phyloP scores from a whole-genome alignment of 2,329 filamentous ascomycete genomes.

The Dactylellina parvicollis region DNA sequence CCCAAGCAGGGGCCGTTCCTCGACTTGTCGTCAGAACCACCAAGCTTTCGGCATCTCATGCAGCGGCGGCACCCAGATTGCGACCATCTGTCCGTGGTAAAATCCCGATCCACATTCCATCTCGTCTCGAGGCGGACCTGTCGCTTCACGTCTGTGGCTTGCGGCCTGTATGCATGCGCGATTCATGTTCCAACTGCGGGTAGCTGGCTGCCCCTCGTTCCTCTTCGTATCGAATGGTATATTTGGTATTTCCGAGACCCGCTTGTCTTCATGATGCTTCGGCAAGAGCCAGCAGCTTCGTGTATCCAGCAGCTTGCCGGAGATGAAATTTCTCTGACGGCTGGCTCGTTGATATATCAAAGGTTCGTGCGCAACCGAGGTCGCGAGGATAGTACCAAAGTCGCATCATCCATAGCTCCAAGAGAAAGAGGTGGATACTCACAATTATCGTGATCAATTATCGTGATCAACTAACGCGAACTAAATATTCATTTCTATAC shows the following conservation, averaged over 20 bases:
- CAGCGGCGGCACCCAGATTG: background rate
- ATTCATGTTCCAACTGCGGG: background rate
- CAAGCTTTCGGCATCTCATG: constrained; percentile 19
- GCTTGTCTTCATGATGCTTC: constrained; percentile 15
- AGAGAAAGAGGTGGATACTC: background rate
- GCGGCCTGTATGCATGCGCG: constrained; percentile 7
- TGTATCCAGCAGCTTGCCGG: background rate
- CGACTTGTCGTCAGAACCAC: background rate
- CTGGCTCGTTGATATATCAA: constrained; percentile 3
- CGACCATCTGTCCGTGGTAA: constrained; percentile 20
- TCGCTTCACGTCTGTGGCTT: constrained; percentile 23
- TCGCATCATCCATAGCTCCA: constrained; percentile 1
- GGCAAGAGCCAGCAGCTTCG: constrained; percentile 26
- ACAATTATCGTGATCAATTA: background rate
- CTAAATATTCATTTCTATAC: too few relatives aligned
- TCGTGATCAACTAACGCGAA: too few relatives aligned
- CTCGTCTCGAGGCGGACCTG: background rate
- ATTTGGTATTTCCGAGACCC: constrained; percentile 4
- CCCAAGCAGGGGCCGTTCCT: constrained; percentile 2
- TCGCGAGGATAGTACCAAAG: too few relatives aligned
- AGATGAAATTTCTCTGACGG: constrained; percentile 12
- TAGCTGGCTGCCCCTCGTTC: constrained; percentile 5
- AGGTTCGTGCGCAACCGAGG: constrained; percentile 33
- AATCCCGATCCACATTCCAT: constrained; percentile 9
- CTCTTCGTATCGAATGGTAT: constrained; percentile 27